A percentile compares a stretch with the other conserved stretches of the same genome.
Conservation (phyloP, 306 rosid species). For the Trichosanthes truncata region DNA sequence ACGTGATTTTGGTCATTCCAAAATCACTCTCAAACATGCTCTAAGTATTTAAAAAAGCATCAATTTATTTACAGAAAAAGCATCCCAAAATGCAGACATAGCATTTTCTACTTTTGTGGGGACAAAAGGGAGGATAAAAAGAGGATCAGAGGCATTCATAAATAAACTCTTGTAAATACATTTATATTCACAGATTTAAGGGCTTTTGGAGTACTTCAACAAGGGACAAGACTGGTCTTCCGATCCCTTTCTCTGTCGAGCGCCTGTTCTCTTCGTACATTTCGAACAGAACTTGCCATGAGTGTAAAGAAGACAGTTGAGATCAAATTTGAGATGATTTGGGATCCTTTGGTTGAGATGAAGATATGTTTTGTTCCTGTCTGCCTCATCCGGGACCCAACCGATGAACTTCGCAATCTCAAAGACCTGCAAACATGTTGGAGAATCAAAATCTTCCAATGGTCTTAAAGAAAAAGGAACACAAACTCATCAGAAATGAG, state of each 20-base stretch:
- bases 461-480: not conserved
- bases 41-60: not conserved
- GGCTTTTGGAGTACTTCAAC: constrained; percentile 25
- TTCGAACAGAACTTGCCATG: constrained; percentile 72
- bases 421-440: constrained; percentile 43
- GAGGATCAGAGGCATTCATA: not conserved
- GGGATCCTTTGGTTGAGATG: constrained; percentile 85
- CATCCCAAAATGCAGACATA: not conserved
- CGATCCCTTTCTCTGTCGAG: constrained; percentile 26
- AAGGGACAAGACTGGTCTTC: constrained; percentile 47
- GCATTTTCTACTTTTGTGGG: not conserved
- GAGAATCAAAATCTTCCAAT: not conserved
- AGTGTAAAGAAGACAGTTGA: constrained; percentile 76
- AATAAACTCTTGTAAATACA: not conserved
- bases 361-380: constrained; percentile 72
- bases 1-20: no score
- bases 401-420: constrained; percentile 69
- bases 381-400: constrained; percentile 74
- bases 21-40: not conserved
- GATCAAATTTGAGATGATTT: constrained; percentile 70
- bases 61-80: not conserved
- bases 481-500: not conserved
- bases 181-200: not conserved
- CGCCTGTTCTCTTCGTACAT: constrained; percentile 49
- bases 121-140: not conserved